Conservation (phyloP, 2,329 filamentous ascomycete species). For the Hymenoscyphus fraxineus region DNA sequence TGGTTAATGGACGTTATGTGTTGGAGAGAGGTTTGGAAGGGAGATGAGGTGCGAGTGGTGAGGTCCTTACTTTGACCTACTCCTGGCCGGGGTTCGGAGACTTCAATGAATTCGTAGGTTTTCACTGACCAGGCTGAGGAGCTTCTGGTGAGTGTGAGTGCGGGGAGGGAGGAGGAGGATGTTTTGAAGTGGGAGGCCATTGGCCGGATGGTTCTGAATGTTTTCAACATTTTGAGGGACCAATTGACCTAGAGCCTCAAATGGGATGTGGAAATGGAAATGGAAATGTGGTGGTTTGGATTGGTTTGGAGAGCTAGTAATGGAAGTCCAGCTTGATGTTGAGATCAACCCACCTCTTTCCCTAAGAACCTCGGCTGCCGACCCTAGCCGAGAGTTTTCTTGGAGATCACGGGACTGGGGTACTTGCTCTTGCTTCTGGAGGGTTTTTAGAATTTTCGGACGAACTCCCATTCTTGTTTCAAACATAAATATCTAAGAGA, state of each 20-base stretch:
- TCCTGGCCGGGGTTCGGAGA: constrained; percentile 79
- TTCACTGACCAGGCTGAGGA: constrained; percentile 32
- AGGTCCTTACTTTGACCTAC: constrained; percentile 90
- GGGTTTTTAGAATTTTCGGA: too few species aligned
- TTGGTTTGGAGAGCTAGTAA: background rate
- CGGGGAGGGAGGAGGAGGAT: constrained; percentile 27
- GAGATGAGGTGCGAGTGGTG: too few species aligned
- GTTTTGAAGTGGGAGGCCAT: constrained; percentile 32
- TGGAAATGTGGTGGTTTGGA: background rate
- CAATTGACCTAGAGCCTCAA: background rate
- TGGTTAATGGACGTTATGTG: background rate
- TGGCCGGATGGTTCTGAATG: constrained; percentile 30
- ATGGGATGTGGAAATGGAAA: background rate
- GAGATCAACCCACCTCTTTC: background rate
- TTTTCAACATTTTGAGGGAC: constrained; percentile 27
- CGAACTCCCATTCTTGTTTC: too few species aligned
- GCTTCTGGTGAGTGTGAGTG: constrained; percentile 28
- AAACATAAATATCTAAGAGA: too few species aligned
- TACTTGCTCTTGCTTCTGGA: too few species aligned
- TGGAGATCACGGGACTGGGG: too few species aligned
- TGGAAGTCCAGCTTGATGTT: background rate
- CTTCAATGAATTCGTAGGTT: constrained; percentile 76
- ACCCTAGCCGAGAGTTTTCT: background rate
- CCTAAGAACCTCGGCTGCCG: constrained; percentile 10
- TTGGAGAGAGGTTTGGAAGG: background rate